Conservation (phyloP, 441 rosid genomes). For the Arabidopsis lyrata region DNA sequence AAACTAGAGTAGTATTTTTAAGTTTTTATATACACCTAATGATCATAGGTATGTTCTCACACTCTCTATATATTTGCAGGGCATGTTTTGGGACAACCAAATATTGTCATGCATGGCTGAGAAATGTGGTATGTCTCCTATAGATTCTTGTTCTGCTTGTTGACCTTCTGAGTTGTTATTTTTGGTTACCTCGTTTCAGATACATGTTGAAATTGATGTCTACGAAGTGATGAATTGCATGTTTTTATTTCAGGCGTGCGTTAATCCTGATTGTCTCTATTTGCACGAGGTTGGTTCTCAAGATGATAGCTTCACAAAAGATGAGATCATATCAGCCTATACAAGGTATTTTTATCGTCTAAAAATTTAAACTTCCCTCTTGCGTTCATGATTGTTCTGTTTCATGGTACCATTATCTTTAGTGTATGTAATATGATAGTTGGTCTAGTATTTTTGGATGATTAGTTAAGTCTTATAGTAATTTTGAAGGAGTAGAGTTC, state of each 20-base stretch:
- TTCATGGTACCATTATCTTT: constrained; percentile 2
- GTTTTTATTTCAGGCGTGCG: constrained; percentile 70
- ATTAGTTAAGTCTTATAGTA: constrained; percentile 44
- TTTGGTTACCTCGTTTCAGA: constrained; percentile 23
- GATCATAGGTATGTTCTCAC: constrained; percentile 1
- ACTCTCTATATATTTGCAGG: constrained; percentile 46
- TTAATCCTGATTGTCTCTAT: constrained; percentile 90
- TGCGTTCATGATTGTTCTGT: neutral
- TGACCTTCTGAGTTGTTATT: constrained; percentile 12
- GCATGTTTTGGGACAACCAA: constrained; percentile 95
- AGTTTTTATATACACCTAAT: neutral
- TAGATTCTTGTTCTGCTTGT: constrained; percentile 15
- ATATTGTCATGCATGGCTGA: constrained; percentile 92
- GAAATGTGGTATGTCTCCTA: constrained; percentile 69
- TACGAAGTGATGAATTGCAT: constrained; percentile 23
- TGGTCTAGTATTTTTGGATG: constrained; percentile 44
- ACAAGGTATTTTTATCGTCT: constrained; percentile 58
- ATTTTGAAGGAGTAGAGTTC: constrained; percentile 62
- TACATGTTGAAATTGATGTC: neutral
- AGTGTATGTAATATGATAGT: constrained; percentile 25
- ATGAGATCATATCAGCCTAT: constrained; percentile 80
- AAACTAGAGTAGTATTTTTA: constrained; percentile 6
- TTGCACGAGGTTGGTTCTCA: constrained; percentile 92
- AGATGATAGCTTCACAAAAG: constrained; percentile 91
- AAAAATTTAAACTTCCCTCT: neutral